These are phyloP conservation scores for Ophiosphaerella korrae DNA, from an alignment of 2,329 filamentous ascomycete species.

Conservation along the genomic window DNA sequence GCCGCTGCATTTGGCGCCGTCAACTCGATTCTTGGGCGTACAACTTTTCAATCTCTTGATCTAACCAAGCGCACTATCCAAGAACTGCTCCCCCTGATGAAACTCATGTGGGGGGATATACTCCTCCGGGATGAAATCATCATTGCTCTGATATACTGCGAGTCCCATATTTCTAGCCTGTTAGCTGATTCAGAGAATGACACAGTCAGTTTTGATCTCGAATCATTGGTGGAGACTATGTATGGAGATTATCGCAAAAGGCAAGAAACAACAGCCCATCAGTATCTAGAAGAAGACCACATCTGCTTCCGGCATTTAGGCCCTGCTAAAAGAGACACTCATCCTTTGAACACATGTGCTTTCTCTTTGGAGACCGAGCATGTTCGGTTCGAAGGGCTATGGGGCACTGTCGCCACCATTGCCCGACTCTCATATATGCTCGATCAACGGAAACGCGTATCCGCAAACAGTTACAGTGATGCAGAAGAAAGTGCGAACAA, in stretches of 20 bases:
- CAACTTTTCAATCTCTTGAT: slow-evolving; percentile 69
- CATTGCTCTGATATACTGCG: slow-evolving; percentile 69
- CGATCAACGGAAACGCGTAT: slow-evolving; percentile 30
- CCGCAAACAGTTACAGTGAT: slow-evolving; percentile 21
- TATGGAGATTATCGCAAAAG: slow-evolving; percentile 78
- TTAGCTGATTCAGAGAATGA: slow-evolving; percentile 32
- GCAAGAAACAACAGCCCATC: slow-evolving; percentile 56
- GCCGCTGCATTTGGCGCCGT: slow-evolving; percentile 76
- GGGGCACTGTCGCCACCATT: slow-evolving; percentile 48
- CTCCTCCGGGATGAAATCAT: slow-evolving; percentile 76
- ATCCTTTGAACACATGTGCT: slow-evolving; percentile 34
- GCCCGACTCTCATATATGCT: slow-evolving; percentile 46
- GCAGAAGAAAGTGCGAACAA: slow-evolving; percentile 38
- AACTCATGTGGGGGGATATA: slow-evolving; percentile 70
- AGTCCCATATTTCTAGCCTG: slow-evolving; percentile 46
- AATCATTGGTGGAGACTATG: slow-evolving; percentile 72
- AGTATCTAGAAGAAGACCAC: slow-evolving; percentile 74
- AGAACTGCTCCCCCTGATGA: slow-evolving; percentile 72
- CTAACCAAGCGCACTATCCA: slow-evolving; percentile 65
- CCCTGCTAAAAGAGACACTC: slow-evolving; percentile 32
- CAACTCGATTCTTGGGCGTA: slow-evolving; percentile 70
- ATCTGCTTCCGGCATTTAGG: slow-evolving; percentile 57
- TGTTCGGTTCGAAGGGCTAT: slow-evolving; percentile 36
- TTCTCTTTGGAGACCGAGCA: slow-evolving; percentile 43
- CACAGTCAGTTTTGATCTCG: slow-evolving; percentile 52